These are phyloP conservation scores for Chrysanthemum seticuspe DNA, from an alignment of 129 eudicot species.

Conservation along the genomic window DNA sequence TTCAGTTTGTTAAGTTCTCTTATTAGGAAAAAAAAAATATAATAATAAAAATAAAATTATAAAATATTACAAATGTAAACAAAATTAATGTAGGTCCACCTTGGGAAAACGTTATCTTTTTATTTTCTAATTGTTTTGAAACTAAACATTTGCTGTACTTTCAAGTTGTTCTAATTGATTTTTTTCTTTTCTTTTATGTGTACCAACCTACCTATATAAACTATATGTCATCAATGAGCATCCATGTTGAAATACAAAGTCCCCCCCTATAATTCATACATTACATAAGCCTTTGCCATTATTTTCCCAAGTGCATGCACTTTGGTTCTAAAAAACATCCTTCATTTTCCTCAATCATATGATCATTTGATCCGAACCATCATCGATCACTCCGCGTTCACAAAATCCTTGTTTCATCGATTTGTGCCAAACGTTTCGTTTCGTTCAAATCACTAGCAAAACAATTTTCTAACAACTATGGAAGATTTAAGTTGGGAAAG, in stretches of 20 bases:
- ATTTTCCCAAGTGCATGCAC: slow-evolving; percentile 14
- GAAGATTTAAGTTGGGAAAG: slow-evolving; percentile 51
- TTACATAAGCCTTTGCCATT: not conserved
- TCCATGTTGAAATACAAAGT: slow-evolving; percentile 22
- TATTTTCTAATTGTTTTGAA: not conserved
- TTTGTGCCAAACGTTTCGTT: too few species aligned
- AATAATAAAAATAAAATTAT: too few species aligned
- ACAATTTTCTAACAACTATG: slow-evolving; percentile 30
- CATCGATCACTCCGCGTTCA: not conserved
- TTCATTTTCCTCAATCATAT: not conserved
- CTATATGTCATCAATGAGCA: slow-evolving; percentile 20
- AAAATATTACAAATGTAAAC: not conserved
- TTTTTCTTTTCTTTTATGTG: not conserved
- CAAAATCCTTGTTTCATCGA: not conserved
- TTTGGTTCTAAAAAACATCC: not conserved
- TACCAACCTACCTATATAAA: not conserved
- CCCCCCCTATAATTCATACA: slow-evolving; percentile 1
- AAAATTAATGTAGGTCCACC: slow-evolving; percentile 12
- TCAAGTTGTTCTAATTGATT: slow-evolving; percentile 16
- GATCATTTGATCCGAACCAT: not conserved
- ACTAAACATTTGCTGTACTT: slow-evolving; percentile 21
- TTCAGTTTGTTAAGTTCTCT: too few species aligned
- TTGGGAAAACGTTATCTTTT: slow-evolving; percentile 5
- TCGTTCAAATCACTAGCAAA: too few species aligned
- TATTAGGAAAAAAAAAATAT: too few species aligned